Conservation (phyloP, 208 protist genomes). For the Baffinella frigidus region DNA sequence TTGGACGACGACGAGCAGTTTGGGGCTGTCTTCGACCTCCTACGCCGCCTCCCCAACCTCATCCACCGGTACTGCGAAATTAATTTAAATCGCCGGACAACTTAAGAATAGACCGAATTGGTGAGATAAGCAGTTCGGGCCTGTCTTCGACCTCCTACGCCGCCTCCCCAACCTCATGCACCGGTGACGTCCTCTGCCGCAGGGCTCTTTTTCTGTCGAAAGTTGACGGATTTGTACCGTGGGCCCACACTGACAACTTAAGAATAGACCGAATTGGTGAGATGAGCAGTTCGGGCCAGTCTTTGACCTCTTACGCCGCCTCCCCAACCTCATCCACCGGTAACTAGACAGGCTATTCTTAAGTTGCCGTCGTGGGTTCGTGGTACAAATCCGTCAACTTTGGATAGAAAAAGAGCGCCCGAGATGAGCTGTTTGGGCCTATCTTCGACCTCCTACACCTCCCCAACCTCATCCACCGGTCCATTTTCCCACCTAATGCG, state of each 20-base stretch:
- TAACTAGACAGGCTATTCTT: too few relatives aligned
- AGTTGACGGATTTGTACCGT: too few relatives aligned
- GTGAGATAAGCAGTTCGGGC: too few relatives aligned
- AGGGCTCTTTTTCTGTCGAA: too few relatives aligned
- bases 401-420: too few relatives aligned
- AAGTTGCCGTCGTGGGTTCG: too few relatives aligned
- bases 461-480: constrained; percentile 36
- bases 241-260: too few relatives aligned
- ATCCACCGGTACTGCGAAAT: background rate
- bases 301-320: constrained; percentile 59
- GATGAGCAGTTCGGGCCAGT: constrained; percentile 61
- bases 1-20: constrained; percentile 66
- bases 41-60: background rate
- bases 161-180: constrained; percentile 29
- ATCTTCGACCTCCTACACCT: constrained; percentile 63
- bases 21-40: constrained; percentile 43
- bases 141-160: constrained; percentile 62
- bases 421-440: constrained; percentile 32
- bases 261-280: too few relatives aligned
- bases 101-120: too few relatives aligned
- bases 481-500: too few relatives aligned
- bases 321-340: background rate
- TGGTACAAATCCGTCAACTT: too few relatives aligned
- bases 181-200: too few relatives aligned
- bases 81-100: constrained; percentile 46